Conservation (phyloP, 1,284 basidiomycete genomes). For the Ceratobasidium sp. region DNA sequence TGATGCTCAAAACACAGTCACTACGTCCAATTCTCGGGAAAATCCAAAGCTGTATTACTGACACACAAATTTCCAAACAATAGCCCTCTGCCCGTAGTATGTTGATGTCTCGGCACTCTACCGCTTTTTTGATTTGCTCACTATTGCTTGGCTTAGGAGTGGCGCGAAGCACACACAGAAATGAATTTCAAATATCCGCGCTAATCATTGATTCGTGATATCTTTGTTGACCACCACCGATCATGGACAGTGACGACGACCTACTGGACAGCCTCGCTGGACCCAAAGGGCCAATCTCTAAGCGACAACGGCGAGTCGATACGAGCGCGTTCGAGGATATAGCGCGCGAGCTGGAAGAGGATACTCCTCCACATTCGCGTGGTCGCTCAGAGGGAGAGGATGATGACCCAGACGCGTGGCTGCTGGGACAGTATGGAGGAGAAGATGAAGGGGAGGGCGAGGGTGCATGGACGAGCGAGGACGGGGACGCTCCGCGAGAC, state of each 20-base stretch:
- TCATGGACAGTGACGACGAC: conserved; percentile 41
- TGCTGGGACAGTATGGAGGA: conserved; percentile 19
- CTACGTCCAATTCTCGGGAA: too few relatives aligned
- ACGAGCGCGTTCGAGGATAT: conserved; percentile 30
- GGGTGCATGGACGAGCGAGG: conserved; percentile 18
- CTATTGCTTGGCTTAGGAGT: not conserved
- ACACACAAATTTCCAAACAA: too few relatives aligned
- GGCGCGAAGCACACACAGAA: not conserved
- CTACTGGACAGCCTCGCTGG: conserved; percentile 13
- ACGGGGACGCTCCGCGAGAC: conserved; percentile 4
- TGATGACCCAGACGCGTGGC: conserved; percentile 41
- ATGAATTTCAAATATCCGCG: conserved; percentile 3
- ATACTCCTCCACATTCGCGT: conserved; percentile 1
- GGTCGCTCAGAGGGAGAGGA: conserved; percentile 26
- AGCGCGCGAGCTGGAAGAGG: conserved; percentile 41
- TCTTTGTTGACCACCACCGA: conserved; percentile 10
- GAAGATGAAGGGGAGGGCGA: conserved; percentile 2
- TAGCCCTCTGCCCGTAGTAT: too few relatives aligned
- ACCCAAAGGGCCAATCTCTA: not conserved
- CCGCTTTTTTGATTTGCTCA: not conserved
- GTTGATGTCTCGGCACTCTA: not conserved
- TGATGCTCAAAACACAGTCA: too few relatives aligned
- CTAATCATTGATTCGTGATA: not conserved
- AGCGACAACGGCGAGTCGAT: not conserved
- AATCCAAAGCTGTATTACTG: too few relatives aligned